Percentiles rank a stretch among this genome's conserved stretches.
Evolutionary conservation across 495 filamentous ascomycete species (phyloP).

Genomic region (Penicillium steckii): DNA sequence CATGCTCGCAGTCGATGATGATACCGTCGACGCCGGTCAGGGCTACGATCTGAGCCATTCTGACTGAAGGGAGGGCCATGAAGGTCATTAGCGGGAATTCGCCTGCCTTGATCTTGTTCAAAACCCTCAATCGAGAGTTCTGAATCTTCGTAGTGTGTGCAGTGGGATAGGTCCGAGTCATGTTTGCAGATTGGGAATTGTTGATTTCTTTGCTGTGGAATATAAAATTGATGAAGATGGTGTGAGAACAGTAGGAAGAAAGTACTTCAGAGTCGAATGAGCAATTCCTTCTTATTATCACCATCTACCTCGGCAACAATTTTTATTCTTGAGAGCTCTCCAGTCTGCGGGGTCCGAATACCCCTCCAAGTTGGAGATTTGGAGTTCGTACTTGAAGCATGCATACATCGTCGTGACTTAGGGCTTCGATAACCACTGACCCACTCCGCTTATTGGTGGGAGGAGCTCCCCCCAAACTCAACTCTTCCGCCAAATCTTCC

Average conservation of each 20-base stretch:
- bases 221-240: neutral
- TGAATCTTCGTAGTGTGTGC: constrained; percentile 32
- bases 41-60: constrained; percentile 36
- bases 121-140: constrained; percentile 34
- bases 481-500: neutral
- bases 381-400: neutral
- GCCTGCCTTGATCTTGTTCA: constrained; percentile 31
- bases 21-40: constrained; percentile 39
- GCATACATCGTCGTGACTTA: neutral
- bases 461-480: constrained; percentile 22
- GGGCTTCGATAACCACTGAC: too few relatives aligned
- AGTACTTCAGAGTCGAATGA: neutral
- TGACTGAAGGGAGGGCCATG: constrained; percentile 37
- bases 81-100: constrained; percentile 40
- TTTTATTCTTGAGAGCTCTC: neutral
- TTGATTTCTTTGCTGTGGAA: neutral
- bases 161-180: constrained; percentile 29
- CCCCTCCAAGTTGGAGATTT: neutral
- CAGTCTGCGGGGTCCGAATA: neutral
- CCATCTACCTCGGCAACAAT: neutral
- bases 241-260: neutral
- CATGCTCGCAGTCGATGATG: constrained; percentile 30
- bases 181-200: neutral
- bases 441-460: constrained; percentile 15
- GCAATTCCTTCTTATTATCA: neutral